These are phyloP conservation scores for Hemisphaericaspora lyxosophila DNA, from an alignment of 1,139 yeast genomes.

Conservation along the genomic window DNA sequence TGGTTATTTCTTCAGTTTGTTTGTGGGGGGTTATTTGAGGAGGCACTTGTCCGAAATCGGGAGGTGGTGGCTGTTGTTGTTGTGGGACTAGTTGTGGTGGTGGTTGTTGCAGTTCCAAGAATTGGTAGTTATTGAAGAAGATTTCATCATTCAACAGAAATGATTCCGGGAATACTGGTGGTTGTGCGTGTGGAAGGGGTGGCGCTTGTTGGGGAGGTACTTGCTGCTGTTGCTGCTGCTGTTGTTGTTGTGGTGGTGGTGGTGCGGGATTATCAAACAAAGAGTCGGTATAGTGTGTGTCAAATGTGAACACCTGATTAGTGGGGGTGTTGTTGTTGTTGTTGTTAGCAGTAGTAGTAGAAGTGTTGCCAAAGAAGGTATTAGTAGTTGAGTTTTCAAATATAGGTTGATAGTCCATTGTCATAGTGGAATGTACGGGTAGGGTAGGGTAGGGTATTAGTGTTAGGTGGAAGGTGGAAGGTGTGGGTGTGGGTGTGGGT, in stretches of 20 bases:
- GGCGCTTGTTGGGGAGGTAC: neutral
- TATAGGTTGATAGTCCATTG: slow-evolving; percentile 15
- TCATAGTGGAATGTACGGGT: too few species aligned
- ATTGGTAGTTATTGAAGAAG: slow-evolving; percentile 18
- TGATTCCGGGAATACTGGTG: slow-evolving; percentile 15
- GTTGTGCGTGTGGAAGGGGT: slow-evolving; percentile 1
- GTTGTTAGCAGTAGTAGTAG: slow-evolving; percentile 3
- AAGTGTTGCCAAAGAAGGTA: slow-evolving; percentile 6
- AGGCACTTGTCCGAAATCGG: too few species aligned
- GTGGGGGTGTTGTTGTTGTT: neutral
- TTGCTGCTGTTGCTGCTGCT: neutral
- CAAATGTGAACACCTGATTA: neutral
- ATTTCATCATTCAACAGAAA: slow-evolving; percentile 24
- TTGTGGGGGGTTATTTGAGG: too few species aligned
- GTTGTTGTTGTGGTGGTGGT: slow-evolving; percentile 4
- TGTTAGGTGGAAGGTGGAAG: neutral
- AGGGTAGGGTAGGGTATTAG: neutral
- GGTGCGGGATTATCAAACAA: slow-evolving; percentile 1
- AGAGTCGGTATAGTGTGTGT: slow-evolving; percentile 1
- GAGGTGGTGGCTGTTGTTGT: too few species aligned
- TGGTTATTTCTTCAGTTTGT: slow-evolving; percentile 8
- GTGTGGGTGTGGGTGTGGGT: neutral
- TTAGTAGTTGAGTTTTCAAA: slow-evolving; percentile 10
- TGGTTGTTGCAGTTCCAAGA: slow-evolving; percentile 6
- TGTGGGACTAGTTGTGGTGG: too few species aligned